phyloP scores from a whole-genome alignment of 2,329 filamentous ascomycete species.

The Calonectria multiphialidica region DNA sequence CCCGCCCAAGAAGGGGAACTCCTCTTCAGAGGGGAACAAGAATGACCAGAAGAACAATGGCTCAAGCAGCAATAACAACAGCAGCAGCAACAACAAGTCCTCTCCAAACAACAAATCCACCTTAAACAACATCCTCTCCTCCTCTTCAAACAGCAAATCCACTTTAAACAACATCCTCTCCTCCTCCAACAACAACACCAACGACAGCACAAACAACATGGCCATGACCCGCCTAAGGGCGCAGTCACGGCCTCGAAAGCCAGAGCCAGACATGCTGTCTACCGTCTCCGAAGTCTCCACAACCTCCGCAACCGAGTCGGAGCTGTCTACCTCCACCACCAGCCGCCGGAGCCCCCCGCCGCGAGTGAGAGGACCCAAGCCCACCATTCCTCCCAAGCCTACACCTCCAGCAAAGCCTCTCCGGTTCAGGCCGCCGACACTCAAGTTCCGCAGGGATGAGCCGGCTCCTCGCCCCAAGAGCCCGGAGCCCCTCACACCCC shows the following conservation, averaged over 20 bases:
- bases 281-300: slow-evolving; percentile 40
- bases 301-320: slow-evolving; percentile 19
- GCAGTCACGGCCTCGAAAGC: slow-evolving; percentile 37
- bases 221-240: slow-evolving; percentile 29
- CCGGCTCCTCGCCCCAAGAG: slow-evolving; percentile 22
- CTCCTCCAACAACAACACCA: slow-evolving; percentile 1
- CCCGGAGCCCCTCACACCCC: slow-evolving; percentile 36
- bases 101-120: not conserved
- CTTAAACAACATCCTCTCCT: slow-evolving; percentile 5
- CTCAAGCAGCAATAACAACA: slow-evolving; percentile 18
- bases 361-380: slow-evolving; percentile 8
- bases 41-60: slow-evolving; percentile 27
- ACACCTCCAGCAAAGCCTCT: slow-evolving; percentile 28
- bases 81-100: slow-evolving; percentile 25
- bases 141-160: not conserved
- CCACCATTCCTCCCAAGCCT: not conserved
- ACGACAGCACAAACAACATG: not conserved
- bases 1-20: slow-evolving; percentile 32
- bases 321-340: slow-evolving; percentile 15
- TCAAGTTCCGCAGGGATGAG: slow-evolving; percentile 40
- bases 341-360: slow-evolving; percentile 20
- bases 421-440: slow-evolving; percentile 40
- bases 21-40: slow-evolving; percentile 19
- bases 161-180: slow-evolving; percentile 7
- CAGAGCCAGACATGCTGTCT: slow-evolving; percentile 38